These are phyloP conservation scores for Pseudopyricularia javanii DNA, from an alignment of 2,329 filamentous ascomycete species.

Conservation along the genomic window DNA sequence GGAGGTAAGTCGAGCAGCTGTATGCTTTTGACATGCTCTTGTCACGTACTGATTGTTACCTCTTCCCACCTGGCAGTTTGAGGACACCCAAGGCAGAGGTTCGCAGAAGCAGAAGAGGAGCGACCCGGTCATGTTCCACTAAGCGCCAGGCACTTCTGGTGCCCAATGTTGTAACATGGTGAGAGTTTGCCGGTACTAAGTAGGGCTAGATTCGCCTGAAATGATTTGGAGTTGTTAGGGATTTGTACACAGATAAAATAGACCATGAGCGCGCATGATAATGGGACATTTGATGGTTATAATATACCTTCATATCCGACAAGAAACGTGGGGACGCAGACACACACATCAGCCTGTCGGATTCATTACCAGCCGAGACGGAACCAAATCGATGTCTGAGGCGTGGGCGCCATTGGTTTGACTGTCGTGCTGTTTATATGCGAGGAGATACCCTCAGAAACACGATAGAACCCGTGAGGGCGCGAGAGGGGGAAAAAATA, in stretches of 20 bases:
- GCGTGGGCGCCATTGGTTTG: too few relatives aligned
- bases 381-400: too few relatives aligned
- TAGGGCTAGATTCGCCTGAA: not conserved
- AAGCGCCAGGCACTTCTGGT: not conserved
- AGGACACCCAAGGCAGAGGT: not conserved
- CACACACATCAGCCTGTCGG: too few relatives aligned
- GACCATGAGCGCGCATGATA: not conserved
- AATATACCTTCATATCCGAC: too few relatives aligned
- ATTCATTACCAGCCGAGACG: too few relatives aligned
- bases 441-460: too few relatives aligned
- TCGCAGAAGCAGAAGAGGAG: not conserved
- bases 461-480: too few relatives aligned
- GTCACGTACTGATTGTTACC: not conserved
- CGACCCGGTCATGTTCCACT: not conserved
- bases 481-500: not conserved
- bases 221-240: not conserved
- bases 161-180: not conserved
- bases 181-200: not conserved
- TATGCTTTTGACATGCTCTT: too few relatives aligned
- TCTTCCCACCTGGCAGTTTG: not conserved
- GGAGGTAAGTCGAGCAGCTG: slow-evolving; percentile 47
- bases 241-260: not conserved
- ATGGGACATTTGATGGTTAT: not conserved
- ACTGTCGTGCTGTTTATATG: too few relatives aligned
- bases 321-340: too few relatives aligned